A percentile compares a stretch with the other conserved stretches of the same genome.
Conservation (phyloP, 2,329 filamentous ascomycete genomes). For the Stachybotrys echinatus region DNA sequence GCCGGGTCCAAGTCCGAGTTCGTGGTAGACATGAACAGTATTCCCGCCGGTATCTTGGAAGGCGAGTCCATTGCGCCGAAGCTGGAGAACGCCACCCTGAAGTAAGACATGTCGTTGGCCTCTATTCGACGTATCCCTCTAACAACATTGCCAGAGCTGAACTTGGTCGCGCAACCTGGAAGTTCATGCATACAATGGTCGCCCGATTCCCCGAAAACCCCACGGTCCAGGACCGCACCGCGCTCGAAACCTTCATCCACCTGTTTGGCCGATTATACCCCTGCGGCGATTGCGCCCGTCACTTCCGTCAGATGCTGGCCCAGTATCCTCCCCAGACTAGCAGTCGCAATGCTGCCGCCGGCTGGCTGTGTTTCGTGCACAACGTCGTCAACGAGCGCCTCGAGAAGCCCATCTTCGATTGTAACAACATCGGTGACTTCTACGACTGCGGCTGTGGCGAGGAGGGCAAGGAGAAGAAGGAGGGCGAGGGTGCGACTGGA, state of each 20-base stretch:
- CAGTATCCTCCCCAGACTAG: constrained; percentile 62
- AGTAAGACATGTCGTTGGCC: constrained; percentile 47
- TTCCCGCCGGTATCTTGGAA: constrained; percentile 48
- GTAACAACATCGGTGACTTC: constrained; percentile 62
- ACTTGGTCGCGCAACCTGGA: constrained; percentile 64
- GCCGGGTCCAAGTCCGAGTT: constrained; percentile 21
- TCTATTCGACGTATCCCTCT: constrained; percentile 1
- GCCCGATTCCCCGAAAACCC: constrained; percentile 64
- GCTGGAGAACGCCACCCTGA: constrained; percentile 75
- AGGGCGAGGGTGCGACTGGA: constrained; percentile 12
- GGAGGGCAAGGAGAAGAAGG: constrained; percentile 43
- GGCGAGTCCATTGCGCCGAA: constrained; percentile 74
- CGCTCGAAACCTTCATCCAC: constrained; percentile 60
- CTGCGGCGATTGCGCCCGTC: constrained; percentile 63
- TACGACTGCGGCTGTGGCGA: constrained; percentile 69
- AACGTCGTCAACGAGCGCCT: constrained; percentile 63
- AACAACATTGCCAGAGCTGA: constrained; percentile 42
- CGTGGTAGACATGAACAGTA: constrained; percentile 31
- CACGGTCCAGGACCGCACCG: constrained; percentile 54
- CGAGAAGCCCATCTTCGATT: constrained; percentile 59
- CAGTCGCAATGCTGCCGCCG: constrained; percentile 57
- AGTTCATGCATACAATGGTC: constrained; percentile 67
- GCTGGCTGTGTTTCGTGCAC: constrained; percentile 64
- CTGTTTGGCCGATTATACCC: constrained; percentile 66
- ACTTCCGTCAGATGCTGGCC: constrained; percentile 58